A percentile compares a stretch with the other conserved stretches of the same genome.
Evolutionary conservation across 768 basidiomycete genomes (phyloP).

Genomic region (Agaricus blazei): DNA sequence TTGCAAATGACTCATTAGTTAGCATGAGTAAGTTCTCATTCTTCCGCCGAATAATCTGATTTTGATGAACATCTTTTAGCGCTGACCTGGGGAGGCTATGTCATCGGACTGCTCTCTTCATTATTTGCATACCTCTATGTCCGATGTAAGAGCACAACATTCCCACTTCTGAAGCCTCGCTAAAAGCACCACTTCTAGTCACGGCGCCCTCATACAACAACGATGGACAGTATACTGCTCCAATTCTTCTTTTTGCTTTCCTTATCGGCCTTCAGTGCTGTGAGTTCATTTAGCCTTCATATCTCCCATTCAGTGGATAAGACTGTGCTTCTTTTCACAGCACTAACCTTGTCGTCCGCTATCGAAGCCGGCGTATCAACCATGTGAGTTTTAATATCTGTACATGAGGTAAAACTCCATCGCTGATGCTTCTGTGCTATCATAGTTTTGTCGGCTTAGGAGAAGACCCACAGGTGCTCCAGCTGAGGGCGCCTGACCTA

Average conservation of each 20-base stretch:
- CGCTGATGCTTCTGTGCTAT: background rate
- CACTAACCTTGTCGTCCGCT: constrained; percentile 63
- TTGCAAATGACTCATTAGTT: constrained; percentile 81
- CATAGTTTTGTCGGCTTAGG: constrained; percentile 75
- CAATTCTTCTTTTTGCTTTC: constrained; percentile 75
- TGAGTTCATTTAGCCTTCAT: constrained; percentile 27
- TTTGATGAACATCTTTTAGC: constrained; percentile 30
- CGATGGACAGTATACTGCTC: constrained; percentile 72
- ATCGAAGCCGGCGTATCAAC: constrained; percentile 87
- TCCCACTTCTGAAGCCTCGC: background rate
- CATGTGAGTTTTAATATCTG: constrained; percentile 42
- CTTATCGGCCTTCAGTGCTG: constrained; percentile 72
- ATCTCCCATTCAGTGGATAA: background rate
- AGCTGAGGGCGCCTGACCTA: constrained; percentile 64
- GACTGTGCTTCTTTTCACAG: constrained; percentile 24
- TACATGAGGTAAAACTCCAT: background rate
- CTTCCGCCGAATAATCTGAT: background rate
- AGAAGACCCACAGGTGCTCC: constrained; percentile 78
- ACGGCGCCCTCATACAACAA: constrained; percentile 73
- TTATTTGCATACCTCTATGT: constrained; percentile 78
- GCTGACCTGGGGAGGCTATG: constrained; percentile 77
- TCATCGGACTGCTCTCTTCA: constrained; percentile 66
- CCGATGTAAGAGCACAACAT: constrained; percentile 41
- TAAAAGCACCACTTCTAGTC: constrained; percentile 30
- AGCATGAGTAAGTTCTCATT: constrained; percentile 54